phyloP scores from a whole-genome alignment of 2,329 filamentous ascomycete genomes.

The Venturia aucupariae region DNA sequence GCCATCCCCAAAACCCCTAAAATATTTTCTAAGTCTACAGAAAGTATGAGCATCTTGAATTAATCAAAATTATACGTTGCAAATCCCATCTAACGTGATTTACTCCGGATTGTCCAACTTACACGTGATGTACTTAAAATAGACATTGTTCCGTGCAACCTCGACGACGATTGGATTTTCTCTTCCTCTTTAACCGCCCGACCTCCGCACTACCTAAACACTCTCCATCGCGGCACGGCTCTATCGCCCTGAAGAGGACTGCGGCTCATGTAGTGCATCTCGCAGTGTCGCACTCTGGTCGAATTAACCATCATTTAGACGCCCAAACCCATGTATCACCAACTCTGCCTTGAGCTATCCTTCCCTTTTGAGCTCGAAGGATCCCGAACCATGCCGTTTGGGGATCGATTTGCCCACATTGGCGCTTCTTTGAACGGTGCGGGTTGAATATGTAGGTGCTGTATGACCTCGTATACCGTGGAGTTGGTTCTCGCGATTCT shows the following conservation, averaged over 20 bases:
- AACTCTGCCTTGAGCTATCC: not conserved
- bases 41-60: too few species aligned
- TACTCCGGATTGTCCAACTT: not conserved
- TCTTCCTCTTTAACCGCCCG: not conserved
- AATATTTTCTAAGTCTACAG: not conserved
- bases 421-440: not conserved
- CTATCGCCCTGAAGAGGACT: not conserved
- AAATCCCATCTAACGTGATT: too few species aligned
- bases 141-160: not conserved
- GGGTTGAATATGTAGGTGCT: not conserved
- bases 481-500: not conserved
- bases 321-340: not conserved
- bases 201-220: not conserved
- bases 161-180: not conserved
- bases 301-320: slow-evolving; percentile 6
- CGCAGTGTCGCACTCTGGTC: not conserved
- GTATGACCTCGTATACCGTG: not conserved
- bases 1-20: too few species aligned
- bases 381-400: slow-evolving; percentile 6
- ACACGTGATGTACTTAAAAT: not conserved
- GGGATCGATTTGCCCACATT: not conserved
- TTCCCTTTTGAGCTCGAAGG: not conserved
- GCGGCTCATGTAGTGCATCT: not conserved
- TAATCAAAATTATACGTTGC: too few species aligned
- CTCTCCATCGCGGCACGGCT: not conserved